Evolutionary conservation across 1,284 basidiomycete species (phyloP).

Genomic region (Coriolopsis trogii): DNA sequence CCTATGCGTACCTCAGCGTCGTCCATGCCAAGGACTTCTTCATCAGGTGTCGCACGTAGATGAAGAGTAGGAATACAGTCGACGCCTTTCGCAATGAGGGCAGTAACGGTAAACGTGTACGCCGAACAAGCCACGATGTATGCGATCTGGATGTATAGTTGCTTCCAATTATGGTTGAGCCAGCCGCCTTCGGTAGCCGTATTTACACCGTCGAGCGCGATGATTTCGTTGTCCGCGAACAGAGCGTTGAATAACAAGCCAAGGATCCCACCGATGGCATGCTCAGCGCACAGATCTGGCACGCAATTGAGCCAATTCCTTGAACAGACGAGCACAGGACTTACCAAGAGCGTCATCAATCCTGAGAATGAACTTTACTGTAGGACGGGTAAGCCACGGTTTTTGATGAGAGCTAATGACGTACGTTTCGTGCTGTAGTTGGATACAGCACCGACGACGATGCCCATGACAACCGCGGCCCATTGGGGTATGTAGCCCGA

Average conservation of each 20-base stretch:
- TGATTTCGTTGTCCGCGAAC: constrained; percentile 70
- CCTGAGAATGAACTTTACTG: constrained; percentile 68
- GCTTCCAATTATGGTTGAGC: constrained; percentile 73
- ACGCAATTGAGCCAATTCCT: background rate
- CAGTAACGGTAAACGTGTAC: constrained; percentile 73
- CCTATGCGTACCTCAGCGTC: constrained; percentile 68
- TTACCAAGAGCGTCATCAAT: constrained; percentile 76
- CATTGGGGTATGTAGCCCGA: constrained; percentile 69
- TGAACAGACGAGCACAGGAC: background rate
- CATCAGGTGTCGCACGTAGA: constrained; percentile 75
- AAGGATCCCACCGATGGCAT: constrained; percentile 88
- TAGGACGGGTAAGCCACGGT: background rate
- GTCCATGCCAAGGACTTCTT: constrained; percentile 88
- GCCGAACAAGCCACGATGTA: constrained; percentile 74
- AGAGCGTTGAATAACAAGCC: constrained; percentile 81
- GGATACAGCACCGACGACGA: constrained; percentile 75
- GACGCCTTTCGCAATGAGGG: constrained; percentile 66
- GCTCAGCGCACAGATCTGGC: constrained; percentile 83
- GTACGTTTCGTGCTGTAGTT: constrained; percentile 88
- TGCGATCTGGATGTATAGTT: constrained; percentile 82
- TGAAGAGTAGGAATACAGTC: constrained; percentile 80
- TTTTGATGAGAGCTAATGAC: constrained; percentile 27
- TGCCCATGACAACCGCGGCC: constrained; percentile 79
- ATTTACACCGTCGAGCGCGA: constrained; percentile 78
- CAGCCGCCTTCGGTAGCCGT: constrained; percentile 71